Percentiles rank a stretch among this genome's conserved stretches.
Conservation (phyloP, 129 eudicot species). For the Sambucus nigra region DNA sequence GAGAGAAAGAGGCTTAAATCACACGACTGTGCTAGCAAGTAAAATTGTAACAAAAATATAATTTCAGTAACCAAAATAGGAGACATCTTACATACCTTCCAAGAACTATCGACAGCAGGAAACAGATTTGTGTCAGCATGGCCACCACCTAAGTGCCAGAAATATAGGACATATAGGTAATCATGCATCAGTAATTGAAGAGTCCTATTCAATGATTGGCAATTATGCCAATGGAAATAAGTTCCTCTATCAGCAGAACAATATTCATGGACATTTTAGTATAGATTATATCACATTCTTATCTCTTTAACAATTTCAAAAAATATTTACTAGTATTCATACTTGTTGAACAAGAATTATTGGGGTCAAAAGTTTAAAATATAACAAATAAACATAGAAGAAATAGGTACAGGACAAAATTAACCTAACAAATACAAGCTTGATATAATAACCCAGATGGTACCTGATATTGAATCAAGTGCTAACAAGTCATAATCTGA, state of each 20-base stretch:
- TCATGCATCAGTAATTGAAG: not conserved
- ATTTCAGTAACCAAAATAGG: not conserved
- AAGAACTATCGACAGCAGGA: conserved; percentile 83
- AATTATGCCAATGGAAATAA: too few species aligned
- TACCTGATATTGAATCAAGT: conserved; percentile 88
- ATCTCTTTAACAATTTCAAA: not conserved
- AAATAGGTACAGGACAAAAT: conserved; percentile 1
- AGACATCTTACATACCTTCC: conserved; percentile 54
- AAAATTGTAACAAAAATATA: not conserved
- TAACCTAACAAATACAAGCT: not conserved
- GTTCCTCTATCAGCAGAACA: not conserved
- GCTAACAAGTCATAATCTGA: conserved; percentile 95
- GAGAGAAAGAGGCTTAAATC: not conserved
- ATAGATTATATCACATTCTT: not conserved
- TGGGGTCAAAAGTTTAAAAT: not conserved
- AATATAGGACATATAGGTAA: not conserved
- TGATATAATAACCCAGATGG: conserved; percentile 8
- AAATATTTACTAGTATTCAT: not conserved
- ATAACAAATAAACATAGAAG: not conserved
- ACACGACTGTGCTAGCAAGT: not conserved
- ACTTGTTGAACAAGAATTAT: not conserved
- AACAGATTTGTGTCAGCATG: conserved; percentile 62
- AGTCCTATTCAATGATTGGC: not conserved
- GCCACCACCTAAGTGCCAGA: conserved; percentile 45
- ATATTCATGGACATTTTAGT: not conserved